Percentiles rank a stretch among this genome's conserved stretches.
Evolutionary conservation across 306 rosid species (phyloP).

Genomic region (Lagenaria siceraria): DNA sequence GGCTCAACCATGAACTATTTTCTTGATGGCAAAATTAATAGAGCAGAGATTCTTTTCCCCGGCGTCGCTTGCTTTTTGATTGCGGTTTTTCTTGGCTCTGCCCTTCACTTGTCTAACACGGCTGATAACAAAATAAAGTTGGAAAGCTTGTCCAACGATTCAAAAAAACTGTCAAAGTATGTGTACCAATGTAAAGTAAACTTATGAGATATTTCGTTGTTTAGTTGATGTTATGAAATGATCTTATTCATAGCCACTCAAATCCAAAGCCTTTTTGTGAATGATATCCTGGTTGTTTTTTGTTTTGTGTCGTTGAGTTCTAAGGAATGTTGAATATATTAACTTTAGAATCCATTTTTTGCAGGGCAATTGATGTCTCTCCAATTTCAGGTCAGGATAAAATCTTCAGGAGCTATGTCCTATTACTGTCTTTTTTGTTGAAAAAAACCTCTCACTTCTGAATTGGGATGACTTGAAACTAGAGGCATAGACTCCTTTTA

Average conservation of each 20-base stretch:
- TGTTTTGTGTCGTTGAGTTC: neutral
- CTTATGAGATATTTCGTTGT: neutral
- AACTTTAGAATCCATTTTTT: neutral
- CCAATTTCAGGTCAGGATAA: neutral
- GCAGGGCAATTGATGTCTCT: neutral
- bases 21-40: constrained; percentile 65
- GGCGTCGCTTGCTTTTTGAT: constrained; percentile 81
- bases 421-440: neutral
- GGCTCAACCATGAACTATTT: constrained; percentile 83
- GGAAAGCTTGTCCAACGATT: constrained; percentile 14
- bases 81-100: constrained; percentile 76
- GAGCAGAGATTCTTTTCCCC: constrained; percentile 73
- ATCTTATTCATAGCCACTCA: neutral
- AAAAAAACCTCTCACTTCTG: too few species aligned
- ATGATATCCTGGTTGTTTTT: neutral
- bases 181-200: neutral
- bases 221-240: neutral
- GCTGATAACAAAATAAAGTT: constrained; percentile 69
- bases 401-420: neutral
- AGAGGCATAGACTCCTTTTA: too few species aligned
- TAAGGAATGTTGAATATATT: neutral
- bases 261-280: neutral
- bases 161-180: constrained; percentile 27
- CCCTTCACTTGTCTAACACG: constrained; percentile 69
- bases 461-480: too few species aligned